phyloP scores from a whole-genome alignment of 73 alveolate species.

The Symbiodinium pilosum region DNA sequence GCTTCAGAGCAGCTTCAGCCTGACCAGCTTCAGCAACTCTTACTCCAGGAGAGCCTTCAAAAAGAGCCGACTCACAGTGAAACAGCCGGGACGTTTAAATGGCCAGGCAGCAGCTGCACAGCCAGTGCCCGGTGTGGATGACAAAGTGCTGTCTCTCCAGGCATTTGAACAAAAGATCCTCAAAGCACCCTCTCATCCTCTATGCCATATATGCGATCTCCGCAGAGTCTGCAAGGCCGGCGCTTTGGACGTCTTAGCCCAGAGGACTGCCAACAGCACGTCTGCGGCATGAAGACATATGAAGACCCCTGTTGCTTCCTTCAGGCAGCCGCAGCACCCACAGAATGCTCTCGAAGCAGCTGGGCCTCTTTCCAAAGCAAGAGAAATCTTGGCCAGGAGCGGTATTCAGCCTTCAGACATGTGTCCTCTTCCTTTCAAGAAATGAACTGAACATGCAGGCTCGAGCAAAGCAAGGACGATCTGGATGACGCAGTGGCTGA shows the following conservation, averaged over 20 bases:
- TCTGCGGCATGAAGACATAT: not conserved
- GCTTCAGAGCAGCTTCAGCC: conserved; percentile 18
- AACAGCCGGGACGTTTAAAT: not conserved
- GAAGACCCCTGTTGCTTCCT: not conserved
- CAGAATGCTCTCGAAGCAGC: not conserved
- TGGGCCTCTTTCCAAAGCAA: conserved; percentile 18
- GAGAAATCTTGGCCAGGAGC: conserved; percentile 7
- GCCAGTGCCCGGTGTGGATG: not conserved
- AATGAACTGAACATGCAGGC: too few species aligned
- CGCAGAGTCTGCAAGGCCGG: not conserved
- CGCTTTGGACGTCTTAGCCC: not conserved
- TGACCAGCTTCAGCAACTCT: conserved; percentile 67
- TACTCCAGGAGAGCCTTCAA: conserved; percentile 19
- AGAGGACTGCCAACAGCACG: not conserved
- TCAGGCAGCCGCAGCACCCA: not conserved
- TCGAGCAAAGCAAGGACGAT: not conserved
- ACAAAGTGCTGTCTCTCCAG: conserved; percentile 7
- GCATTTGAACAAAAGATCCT: not conserved
- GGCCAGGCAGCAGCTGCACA: not conserved
- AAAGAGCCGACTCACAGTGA: not conserved
- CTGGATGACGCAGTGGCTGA: not conserved
- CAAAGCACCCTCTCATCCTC: not conserved
- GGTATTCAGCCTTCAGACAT: not conserved
- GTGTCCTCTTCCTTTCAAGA: not conserved
- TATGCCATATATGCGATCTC: too few species aligned